phyloP scores from a whole-genome alignment of 257 asterid genomes.

The Pogostemon cablin region DNA sequence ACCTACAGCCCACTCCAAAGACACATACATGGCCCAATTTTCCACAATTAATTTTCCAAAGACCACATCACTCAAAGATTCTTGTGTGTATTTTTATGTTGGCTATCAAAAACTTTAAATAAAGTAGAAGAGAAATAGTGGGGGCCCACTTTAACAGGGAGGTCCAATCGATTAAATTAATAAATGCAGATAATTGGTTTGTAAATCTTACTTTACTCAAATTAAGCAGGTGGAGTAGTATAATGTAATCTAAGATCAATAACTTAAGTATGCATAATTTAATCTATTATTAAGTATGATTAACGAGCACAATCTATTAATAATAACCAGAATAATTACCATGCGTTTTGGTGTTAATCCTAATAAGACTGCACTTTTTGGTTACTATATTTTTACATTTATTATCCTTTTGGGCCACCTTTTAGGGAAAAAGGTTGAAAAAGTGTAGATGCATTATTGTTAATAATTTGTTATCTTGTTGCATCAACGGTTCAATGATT shows the following conservation, averaged over 20 bases:
- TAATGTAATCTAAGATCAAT: constrained; percentile 20
- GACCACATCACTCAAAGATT: no score
- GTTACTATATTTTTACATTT: constrained; percentile 14
- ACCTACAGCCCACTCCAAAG: no score
- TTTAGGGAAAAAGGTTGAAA: not conserved
- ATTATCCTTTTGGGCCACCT: constrained; percentile 20
- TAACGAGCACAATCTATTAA: constrained; percentile 13
- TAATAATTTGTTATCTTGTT: not conserved
- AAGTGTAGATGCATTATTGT: constrained; percentile 15
- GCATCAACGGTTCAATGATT: no score
- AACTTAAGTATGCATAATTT: constrained; percentile 14
- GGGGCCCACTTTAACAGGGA: no score
- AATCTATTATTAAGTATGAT: not conserved
- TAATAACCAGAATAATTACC: constrained; percentile 23
- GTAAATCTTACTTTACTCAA: not conserved
- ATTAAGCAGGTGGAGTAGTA: constrained; percentile 27
- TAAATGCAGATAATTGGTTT: no score
- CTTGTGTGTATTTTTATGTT: no score
- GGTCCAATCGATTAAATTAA: no score
- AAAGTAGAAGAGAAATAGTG: no score
- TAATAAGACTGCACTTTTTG: constrained; percentile 43
- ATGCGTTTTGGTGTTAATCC: constrained; percentile 41
- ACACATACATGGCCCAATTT: no score
- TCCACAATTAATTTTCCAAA: no score
- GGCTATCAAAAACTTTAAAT: no score